phyloP scores from a whole-genome alignment of 306 rosid species.

The Prunus salicina region DNA sequence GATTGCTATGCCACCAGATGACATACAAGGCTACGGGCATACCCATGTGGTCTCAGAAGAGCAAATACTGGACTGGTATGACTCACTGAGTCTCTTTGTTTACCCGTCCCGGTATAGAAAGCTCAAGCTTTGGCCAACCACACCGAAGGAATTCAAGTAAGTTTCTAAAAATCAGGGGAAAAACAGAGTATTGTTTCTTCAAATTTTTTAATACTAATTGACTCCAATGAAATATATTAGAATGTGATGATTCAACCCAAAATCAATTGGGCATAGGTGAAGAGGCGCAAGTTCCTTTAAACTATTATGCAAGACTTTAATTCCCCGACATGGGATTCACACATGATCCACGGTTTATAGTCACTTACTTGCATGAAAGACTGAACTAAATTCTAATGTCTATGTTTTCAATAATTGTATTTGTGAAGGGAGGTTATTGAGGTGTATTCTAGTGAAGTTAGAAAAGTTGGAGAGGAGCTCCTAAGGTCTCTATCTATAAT shows the following conservation, averaged over 20 bases:
- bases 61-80: conserved; percentile 35
- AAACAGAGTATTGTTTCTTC: background rate
- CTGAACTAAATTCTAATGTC: too few relatives aligned
- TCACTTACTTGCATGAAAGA: too few relatives aligned
- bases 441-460: conserved; percentile 33
- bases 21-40: conserved; percentile 30
- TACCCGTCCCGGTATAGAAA: conserved; percentile 22
- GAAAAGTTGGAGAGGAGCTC: conserved; percentile 30
- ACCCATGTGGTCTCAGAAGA: conserved; percentile 22
- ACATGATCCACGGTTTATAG: too few relatives aligned
- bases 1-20: conserved; percentile 20
- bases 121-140: conserved; percentile 31
- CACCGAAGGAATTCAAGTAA: conserved; percentile 24
- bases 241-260: too few relatives aligned
- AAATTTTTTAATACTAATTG: background rate
- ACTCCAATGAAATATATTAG: too few relatives aligned
- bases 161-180: background rate
- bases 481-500: conserved; percentile 29
- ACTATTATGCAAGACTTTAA: too few relatives aligned
- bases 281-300: too few relatives aligned
- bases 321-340: too few relatives aligned
- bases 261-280: too few relatives aligned
- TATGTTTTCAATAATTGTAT: background rate
- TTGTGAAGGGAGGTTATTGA: conserved; percentile 34
- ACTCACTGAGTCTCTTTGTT: background rate